Evolutionary conservation across 2,329 filamentous ascomycete species (phyloP), one percentile per base, ranked within the genome.

Genomic region (Colletotrichum sp.): DNA sequence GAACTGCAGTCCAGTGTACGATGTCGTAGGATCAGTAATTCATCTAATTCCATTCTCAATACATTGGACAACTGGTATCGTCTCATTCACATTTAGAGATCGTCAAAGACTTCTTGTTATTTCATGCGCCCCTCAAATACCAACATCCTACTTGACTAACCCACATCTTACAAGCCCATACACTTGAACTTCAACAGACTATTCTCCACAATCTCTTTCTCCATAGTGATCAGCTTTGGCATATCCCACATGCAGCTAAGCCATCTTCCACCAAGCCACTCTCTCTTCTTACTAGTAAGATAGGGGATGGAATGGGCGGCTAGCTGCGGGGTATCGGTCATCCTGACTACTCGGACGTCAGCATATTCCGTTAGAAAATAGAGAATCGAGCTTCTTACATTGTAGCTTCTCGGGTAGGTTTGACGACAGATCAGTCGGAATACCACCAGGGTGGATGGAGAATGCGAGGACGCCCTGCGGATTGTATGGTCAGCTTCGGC

Each of bases 401-500:
- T 73, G 73, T 6, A 75, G 69, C 2, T 59, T 69, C 6, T 76
- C 74, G 2, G 74, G 74, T 11, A 76, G 24, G 7, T 75, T 75
- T 29, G 69, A 68, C 1, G 74, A 76, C 13, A 76, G 18, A 6
- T 86, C 82, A 5, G 86, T 88, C n/a, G 76, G 69, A 8, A 85
- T 78, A 2, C 80, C 81, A 3, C 80, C 84, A 2, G 85, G 84
- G 77, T 87, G 84, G 0, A 87, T 66, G 3, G 80, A 78, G 62
- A 84, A 85, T 7, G 83, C 81, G 18, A 86, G 58, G 5, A 88
- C 65, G 4, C 86, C 86, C 74, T 87, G 31, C 47, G 16, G 3
- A 16, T 36, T 21, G 57, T 31, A 34, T 24, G 7, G 3, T 21
- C 4, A 34, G 13, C 12, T 18, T 61, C 15, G 16, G 2, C 54